Conservation (phyloP, 257 asterid species). For the Ajuga chamaepitys region DNA sequence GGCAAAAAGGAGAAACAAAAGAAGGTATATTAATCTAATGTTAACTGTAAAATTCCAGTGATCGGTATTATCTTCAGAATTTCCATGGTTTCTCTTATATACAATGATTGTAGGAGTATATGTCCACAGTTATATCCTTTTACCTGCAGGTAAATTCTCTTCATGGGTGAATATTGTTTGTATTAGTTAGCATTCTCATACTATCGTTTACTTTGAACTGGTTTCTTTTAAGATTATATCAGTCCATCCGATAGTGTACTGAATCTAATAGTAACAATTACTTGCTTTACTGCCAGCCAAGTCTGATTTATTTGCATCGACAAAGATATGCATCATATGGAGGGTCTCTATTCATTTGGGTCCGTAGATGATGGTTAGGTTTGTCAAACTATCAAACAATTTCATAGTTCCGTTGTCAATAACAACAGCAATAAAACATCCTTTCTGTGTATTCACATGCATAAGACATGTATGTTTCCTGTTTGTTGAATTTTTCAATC, state of each 20-base stretch:
- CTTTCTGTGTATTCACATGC: neutral
- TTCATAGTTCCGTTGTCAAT: neutral
- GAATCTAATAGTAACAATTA: neutral
- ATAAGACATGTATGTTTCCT: neutral
- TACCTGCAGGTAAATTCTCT: neutral
- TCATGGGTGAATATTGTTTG: neutral
- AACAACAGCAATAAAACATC: neutral
- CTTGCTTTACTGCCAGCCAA: neutral
- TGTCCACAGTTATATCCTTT: neutral
- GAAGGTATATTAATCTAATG: neutral
- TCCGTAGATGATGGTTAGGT: neutral
- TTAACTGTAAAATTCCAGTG: neutral
- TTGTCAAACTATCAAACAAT: neutral
- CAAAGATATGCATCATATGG: neutral
- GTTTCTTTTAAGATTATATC: neutral
- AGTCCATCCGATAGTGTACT: neutral
- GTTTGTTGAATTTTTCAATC: neutral
- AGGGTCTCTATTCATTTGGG: neutral
- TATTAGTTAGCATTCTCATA: neutral
- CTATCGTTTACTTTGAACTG: neutral
- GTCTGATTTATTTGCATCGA: neutral
- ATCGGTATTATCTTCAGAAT: neutral
- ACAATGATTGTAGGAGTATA: neutral
- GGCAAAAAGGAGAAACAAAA: too few relatives aligned
- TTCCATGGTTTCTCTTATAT: neutral